Percentiles rank a stretch among this genome's conserved stretches.
Conservation (phyloP, 1,284 basidiomycete species). For the Ceratobasidium sp. region DNA sequence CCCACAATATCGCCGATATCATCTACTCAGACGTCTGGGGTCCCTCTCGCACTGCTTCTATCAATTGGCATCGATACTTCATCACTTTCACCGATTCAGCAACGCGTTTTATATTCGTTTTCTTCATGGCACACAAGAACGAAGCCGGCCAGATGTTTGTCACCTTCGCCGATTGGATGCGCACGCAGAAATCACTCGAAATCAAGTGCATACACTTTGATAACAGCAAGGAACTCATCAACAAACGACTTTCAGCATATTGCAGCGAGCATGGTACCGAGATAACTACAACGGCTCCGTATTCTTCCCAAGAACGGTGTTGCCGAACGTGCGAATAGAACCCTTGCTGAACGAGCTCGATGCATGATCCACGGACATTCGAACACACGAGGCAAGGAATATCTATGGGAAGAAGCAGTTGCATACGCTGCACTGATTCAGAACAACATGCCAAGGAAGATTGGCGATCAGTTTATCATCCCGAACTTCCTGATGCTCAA, state of each 20-base stretch:
- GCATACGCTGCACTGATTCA: not conserved
- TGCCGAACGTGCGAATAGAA: constrained; percentile 40
- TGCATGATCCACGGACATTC: not conserved
- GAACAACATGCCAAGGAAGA: not conserved
- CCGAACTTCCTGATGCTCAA: not conserved
- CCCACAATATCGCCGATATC: not conserved
- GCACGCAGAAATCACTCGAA: not conserved
- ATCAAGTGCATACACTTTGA: not conserved
- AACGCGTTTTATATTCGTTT: not conserved
- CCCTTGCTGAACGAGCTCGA: constrained; percentile 2
- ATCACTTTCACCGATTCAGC: constrained; percentile 1
- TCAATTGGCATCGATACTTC: not conserved
- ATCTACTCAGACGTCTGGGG: constrained; percentile 27
- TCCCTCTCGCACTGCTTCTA: not conserved
- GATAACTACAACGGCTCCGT: constrained; percentile 24
- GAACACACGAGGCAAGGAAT: not conserved
- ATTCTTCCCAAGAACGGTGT: constrained; percentile 48
- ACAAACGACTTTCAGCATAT: too few species aligned
- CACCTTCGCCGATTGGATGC: not conserved
- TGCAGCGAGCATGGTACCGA: not conserved
- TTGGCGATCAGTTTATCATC: not conserved
- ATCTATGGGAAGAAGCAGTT: not conserved
- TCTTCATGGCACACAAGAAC: not conserved
- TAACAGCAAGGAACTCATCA: too few species aligned
- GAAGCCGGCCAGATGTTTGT: not conserved